Percentiles rank a stretch among this genome's conserved stretches.
phyloP scores from a whole-genome alignment of 805 yeast genomes.

The Metschnikowia arizonensis region DNA sequence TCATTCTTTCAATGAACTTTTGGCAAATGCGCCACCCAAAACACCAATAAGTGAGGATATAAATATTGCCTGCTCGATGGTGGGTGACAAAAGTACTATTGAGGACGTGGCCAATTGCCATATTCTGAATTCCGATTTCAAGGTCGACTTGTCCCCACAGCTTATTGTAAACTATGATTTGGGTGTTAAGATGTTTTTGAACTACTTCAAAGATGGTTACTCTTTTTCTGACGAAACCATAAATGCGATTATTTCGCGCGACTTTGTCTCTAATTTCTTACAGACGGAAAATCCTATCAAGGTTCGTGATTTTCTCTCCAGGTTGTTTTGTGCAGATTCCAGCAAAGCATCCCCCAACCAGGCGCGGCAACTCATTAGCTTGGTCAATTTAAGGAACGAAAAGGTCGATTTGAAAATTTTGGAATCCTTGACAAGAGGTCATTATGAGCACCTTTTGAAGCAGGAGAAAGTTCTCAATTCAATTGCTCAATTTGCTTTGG shows the following conservation, averaged over 20 bases:
- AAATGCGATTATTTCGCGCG: conserved; percentile 27
- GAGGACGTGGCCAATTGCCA: neutral
- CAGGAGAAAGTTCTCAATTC: conserved; percentile 7
- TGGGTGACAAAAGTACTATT: conserved; percentile 1
- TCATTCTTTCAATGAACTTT: neutral
- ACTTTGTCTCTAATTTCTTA: conserved; percentile 23
- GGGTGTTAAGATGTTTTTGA: conserved; percentile 27
- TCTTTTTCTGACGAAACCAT: conserved; percentile 32
- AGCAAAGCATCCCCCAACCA: neutral
- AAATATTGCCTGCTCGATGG: neutral
- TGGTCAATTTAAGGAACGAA: conserved; percentile 24
- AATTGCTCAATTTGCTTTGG: conserved; percentile 5
- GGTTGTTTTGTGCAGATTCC: conserved; percentile 16
- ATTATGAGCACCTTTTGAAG: conserved; percentile 8
- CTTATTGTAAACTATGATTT: conserved; percentile 25
- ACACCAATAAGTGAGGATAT: neutral
- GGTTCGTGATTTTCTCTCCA: conserved; percentile 19
- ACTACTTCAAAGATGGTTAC: conserved; percentile 27
- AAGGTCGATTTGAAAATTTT: conserved; percentile 23
- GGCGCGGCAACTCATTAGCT: conserved; percentile 9
- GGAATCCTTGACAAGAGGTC: conserved; percentile 15
- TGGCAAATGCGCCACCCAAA: neutral
- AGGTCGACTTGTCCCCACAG: conserved; percentile 25
- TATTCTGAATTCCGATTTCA: conserved; percentile 10
- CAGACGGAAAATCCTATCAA: conserved; percentile 18